Evolutionary conservation across 2,329 filamentous ascomycete species (phyloP), one percentile per base, ranked within the genome.

Genomic region (Fusarium illudens): DNA sequence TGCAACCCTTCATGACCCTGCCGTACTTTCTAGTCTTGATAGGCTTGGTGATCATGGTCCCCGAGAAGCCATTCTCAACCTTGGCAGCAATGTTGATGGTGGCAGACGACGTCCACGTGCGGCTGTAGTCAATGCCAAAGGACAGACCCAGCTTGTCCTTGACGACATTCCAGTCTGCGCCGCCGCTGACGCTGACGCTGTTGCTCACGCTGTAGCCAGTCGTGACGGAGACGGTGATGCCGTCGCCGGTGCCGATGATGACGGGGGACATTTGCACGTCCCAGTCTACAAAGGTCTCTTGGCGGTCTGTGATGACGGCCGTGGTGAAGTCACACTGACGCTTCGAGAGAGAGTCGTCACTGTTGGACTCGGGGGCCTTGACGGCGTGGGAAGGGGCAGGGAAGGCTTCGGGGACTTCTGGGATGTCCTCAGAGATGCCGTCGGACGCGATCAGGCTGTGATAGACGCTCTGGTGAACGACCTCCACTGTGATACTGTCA

Each of bases 261-360:
- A 67, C 64, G 13, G 64, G 65, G 6, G 65, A 67, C 65, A 67
- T 67, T 3, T 67, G 64, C 13, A 67, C 56, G 33, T 67, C 65
- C 65, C 65, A 67, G 39, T 67, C 64, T 22, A 68, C 60, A 32
- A 68, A 68, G 4, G 55, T 62, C 22, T 68, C 0, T 0, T 17
- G 6, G 15, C 13, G 9, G 15, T 68, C 64, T 1, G 60, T 65
- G 2, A 67, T 20, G 48, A 54, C 51, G 0, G 63, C 22, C 0
- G 30, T 51, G 3, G 64, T 67, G 3, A 4, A 4, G 0, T 27
- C 17, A 4, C 64, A 66, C n/a, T 42, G 34, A 11, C 63, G 57
- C 1, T 42, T 36, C 3, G 34, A 36, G 0, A 65, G 44, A 11
- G 52, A 17, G 20, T 13, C 3, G 17, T 20, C n/a, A 15, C 27